Evolutionary conservation across 495 filamentous ascomycete species (phyloP).

Genomic region (Hyaloscypha bicolor): DNA sequence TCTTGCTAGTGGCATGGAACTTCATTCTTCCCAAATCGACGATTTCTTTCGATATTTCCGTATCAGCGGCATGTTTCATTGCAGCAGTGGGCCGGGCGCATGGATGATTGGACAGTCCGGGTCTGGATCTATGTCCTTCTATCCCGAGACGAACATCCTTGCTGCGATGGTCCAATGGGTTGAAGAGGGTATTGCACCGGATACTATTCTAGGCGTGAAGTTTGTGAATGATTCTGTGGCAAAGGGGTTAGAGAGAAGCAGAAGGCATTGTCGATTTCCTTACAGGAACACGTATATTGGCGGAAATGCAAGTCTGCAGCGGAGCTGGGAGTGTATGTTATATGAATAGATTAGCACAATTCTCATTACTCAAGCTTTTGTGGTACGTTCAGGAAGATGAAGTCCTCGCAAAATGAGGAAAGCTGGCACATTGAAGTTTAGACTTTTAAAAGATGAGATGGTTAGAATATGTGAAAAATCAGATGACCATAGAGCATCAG

Average conservation of each 20-base stretch:
- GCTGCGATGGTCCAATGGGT: constrained; percentile 63
- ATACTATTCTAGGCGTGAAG: constrained; percentile 55
- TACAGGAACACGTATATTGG: constrained; percentile 17
- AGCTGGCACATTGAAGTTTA: too few relatives aligned
- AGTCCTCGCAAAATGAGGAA: too few relatives aligned
- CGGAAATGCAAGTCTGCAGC: background rate
- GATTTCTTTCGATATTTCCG: constrained; percentile 63
- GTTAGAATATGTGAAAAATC: too few relatives aligned
- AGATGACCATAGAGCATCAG: too few relatives aligned
- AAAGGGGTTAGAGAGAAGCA: constrained; percentile 37
- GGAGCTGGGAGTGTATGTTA: constrained; percentile 18
- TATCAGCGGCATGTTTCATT: constrained; percentile 55
- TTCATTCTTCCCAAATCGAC: constrained; percentile 46
- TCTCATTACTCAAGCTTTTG: background rate
- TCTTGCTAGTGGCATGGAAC: constrained; percentile 45
- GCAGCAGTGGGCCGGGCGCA: constrained; percentile 52
- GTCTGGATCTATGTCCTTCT: constrained; percentile 33
- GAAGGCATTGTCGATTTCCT: constrained; percentile 38
- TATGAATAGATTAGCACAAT: background rate
- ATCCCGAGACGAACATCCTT: constrained; percentile 45
- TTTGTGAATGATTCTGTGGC: constrained; percentile 43
- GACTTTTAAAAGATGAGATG: too few relatives aligned
- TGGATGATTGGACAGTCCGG: constrained; percentile 51
- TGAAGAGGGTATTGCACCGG: constrained; percentile 57
- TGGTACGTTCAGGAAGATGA: background rate